Base-by-base conservation (phyloP, 495 filamentous ascomycete species). In the Chaetomidium leptoderma region DNA sequence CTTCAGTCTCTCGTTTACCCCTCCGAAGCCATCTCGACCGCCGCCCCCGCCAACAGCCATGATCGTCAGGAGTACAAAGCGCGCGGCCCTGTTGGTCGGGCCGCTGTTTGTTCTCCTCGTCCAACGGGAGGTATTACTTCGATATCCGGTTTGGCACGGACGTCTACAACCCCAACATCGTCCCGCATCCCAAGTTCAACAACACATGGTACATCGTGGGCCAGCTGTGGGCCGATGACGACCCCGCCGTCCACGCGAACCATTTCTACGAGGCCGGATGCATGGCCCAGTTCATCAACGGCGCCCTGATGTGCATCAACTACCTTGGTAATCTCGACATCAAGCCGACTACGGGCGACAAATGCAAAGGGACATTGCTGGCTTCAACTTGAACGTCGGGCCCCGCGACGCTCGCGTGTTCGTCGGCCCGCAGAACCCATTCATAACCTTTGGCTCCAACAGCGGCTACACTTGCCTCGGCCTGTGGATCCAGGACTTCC, bases 321-420 rank as follows among this genome's bases (percentile, higher is more conserved):
- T 58, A 64, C 4, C 1, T 60, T 61, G 13, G 68, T 82, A 0
- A 74, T 76, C 19, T 73, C 79, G n/a, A n/a, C n/a, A n/a, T n/a
- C 36, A 62, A 72, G 0, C 62, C 77, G 2, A 81, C 78, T 1
- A 39, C 53, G 3, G 64, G 64, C 10, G 70, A 70, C 27, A 72
- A 75, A 17, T 81, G 78, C 66, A 32, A 61, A 10, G 76, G 72
- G 67, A 76, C 4, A 54, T 76, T 13, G 66, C 59, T 3, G 63
- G 63, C 30, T 59, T 75, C 17, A 61, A 45, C 30, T 50, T 75
- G 16, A 78, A 67, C 56, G 47, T 74, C 30, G 79, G 80, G 0
- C 77, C 77, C 1, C 78, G 78, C 58, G 80, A 84, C 53, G 78
- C 78, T 3, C 67, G 79, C 23, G 75, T 82, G 14, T 78, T 82